Evolutionary conservation across 495 filamentous ascomycete species (phyloP).

Genomic region (Aspergillus olivimuriae): DNA sequence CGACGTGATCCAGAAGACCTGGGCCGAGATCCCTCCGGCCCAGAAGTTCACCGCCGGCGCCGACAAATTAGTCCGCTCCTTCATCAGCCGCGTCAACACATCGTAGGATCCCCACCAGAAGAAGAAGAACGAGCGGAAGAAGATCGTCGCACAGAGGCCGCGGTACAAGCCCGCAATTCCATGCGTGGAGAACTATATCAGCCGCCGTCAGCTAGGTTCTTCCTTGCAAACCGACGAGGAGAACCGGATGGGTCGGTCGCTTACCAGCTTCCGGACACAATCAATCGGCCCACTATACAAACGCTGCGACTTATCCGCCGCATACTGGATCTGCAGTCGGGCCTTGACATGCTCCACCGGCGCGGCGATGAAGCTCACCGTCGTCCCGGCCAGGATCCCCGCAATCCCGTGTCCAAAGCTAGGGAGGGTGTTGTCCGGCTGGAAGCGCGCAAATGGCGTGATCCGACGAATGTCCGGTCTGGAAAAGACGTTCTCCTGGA

Average conservation of each 20-base stretch:
- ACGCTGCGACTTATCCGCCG: constrained; percentile 62
- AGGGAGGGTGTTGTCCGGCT: constrained; percentile 50
- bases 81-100: constrained; percentile 62
- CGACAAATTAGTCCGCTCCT: constrained; percentile 60
- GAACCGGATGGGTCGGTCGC: constrained; percentile 4
- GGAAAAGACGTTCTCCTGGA: constrained; percentile 74
- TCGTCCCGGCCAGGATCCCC: constrained; percentile 79
- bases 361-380: constrained; percentile 86
- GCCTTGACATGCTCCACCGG: constrained; percentile 97
- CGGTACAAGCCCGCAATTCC: constrained; percentile 78
- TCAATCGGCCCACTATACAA: constrained; percentile 84
- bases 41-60: constrained; percentile 88
- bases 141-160: constrained; percentile 72
- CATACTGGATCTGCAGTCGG: constrained; percentile 86
- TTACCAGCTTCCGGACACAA: constrained; percentile 64
- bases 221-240: too few relatives aligned
- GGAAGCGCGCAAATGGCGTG: constrained; percentile 26
- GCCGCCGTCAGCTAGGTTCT: too few relatives aligned
- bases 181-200: constrained; percentile 49
- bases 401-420: constrained; percentile 78
- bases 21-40: constrained; percentile 88
- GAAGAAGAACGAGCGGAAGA: constrained; percentile 93
- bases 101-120: constrained; percentile 97
- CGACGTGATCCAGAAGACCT: constrained; percentile 86
- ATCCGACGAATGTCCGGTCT: constrained; percentile 38